Base-by-base conservation (phyloP, 2,329 filamentous ascomycete genomes). In the Aspergillus floridensis region DNA sequence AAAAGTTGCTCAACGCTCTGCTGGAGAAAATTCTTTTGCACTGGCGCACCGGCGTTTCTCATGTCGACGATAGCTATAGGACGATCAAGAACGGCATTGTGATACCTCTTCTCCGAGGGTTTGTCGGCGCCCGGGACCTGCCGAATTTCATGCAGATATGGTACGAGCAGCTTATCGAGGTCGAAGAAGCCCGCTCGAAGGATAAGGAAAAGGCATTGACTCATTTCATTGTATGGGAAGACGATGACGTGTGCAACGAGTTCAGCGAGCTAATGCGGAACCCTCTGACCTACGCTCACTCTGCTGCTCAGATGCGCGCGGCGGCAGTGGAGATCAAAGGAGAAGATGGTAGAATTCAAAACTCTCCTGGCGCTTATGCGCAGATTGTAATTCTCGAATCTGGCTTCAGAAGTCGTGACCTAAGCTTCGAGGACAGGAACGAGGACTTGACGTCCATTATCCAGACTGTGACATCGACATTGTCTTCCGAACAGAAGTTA, bases 191-290 rank as follows among this genome's bases (percentile, higher is more conserved):
- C 47, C 73, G 74, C 57, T 63, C 58, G 12, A 53, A 62, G 51
- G 63, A 70, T 41, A 50, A 52, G 35, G 65, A 57, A 29, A 50
- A 52, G 35, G 65, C 56, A 26, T 50, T 72, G 26, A 58, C 63
- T 48, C 47, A 58, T 5, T 74, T 74, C 58, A 74, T 75, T 6
- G 69, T 79, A 3, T 81, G 79, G 79, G 78, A 80, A 63, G 77
- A 80, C 58, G 76, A 80, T 53, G 76, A 78, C 59, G 38, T 80
- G 14, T 74, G 73, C 35, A 68, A 72, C 26, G 66, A 64, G 38
- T 79, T 75, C 65, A 67, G 70, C 29, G 69, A 74, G 16, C 51
- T 75, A 55, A 60, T 75, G 58, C 70, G 67, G 26, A 73, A 63
- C 24, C 70, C 72, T 7, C 65, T 76, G 22, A 70, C 69, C 10